Conservation (phyloP, 2,329 filamentous ascomycete species). For the Botrytis sinoallii region DNA sequence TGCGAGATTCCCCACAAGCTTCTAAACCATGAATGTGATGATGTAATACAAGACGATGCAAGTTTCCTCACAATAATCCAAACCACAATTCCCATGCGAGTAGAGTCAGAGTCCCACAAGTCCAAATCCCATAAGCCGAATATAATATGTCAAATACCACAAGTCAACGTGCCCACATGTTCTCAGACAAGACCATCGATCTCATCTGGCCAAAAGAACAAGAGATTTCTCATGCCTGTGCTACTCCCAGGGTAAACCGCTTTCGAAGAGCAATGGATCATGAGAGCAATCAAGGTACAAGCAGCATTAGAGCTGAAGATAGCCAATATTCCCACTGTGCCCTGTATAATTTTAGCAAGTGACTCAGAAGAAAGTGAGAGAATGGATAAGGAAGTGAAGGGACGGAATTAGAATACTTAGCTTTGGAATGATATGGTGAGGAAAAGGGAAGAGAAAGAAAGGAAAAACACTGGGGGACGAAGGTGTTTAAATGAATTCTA, state of each 20-base stretch:
- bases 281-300: background rate
- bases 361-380: no score
- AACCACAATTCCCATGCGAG: background rate
- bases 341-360: background rate
- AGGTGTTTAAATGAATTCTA: background rate
- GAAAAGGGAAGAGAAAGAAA: background rate
- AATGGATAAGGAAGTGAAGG: background rate
- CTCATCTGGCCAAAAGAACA: slow-evolving; percentile 3
- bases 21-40: background rate
- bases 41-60: background rate
- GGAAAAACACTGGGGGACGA: background rate
- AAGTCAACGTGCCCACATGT: background rate
- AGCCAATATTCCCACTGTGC: background rate
- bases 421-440: background rate
- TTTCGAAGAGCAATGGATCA: background rate
- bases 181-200: slow-evolving; percentile 1
- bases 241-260: background rate
- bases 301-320: background rate
- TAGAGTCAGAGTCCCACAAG: background rate
- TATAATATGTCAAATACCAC: no score
- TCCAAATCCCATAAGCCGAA: background rate
- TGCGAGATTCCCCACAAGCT: background rate
- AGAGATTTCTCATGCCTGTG: background rate
- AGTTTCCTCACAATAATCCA: background rate
- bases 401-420: background rate